A percentile compares a stretch with the other conserved stretches of the same genome.
Conservation (phyloP, 2,329 filamentous ascomycete species). For the Harringtonia aguacate region DNA sequence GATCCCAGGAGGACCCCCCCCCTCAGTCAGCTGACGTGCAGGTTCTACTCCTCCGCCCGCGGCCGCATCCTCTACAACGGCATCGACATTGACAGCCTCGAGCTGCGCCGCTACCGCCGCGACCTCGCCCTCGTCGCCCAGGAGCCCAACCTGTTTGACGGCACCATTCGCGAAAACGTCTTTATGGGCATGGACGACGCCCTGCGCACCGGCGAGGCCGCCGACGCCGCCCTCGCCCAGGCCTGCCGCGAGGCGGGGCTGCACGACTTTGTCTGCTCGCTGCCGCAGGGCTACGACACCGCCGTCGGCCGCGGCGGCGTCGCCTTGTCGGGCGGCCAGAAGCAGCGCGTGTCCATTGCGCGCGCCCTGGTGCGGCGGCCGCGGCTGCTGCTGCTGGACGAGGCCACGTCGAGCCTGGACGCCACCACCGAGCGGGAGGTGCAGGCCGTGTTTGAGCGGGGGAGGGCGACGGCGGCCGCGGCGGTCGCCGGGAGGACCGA, state of each 20-base stretch:
- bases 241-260: slow-evolving; percentile 54
- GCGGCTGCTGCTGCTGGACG: slow-evolving; percentile 43
- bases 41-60: slow-evolving; percentile 63
- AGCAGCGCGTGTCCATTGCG: too few species aligned
- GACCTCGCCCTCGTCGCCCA: slow-evolving; percentile 62
- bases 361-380: slow-evolving; percentile 42
- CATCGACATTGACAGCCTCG: slow-evolving; percentile 44
- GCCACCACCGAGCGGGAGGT: slow-evolving; percentile 51
- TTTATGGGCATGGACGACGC: slow-evolving; percentile 47
- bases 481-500: too few species aligned
- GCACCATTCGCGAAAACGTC: slow-evolving; percentile 59
- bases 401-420: slow-evolving; percentile 47
- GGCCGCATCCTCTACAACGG: slow-evolving; percentile 57
- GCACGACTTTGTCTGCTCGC: slow-evolving; percentile 57
- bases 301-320: slow-evolving; percentile 56
- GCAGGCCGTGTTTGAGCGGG: slow-evolving; percentile 56
- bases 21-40: too few species aligned
- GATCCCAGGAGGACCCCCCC: too few species aligned
- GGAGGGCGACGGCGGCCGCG: slow-evolving; percentile 40
- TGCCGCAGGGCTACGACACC: slow-evolving; percentile 60
- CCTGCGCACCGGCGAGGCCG: too few species aligned
- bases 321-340: slow-evolving; percentile 47
- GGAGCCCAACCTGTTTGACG: slow-evolving; percentile 62
- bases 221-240: slow-evolving; percentile 39
- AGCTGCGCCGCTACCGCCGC: slow-evolving; percentile 53